These are phyloP conservation scores for Mollisia scopiformis DNA, from an alignment of 2,329 filamentous ascomycete species.

Conservation along the genomic window DNA sequence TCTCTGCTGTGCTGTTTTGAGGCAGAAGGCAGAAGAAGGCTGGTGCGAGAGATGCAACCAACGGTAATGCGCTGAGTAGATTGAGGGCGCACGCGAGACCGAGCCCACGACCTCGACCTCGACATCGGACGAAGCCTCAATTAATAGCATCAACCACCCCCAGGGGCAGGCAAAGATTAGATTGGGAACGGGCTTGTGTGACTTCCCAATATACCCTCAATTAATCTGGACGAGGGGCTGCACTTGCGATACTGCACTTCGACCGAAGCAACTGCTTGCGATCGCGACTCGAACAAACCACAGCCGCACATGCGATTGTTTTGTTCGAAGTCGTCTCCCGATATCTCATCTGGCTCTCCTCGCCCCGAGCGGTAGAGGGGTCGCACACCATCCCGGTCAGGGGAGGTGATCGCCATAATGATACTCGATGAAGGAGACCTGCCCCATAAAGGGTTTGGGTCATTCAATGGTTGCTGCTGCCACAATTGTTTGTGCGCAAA, in stretches of 20 bases:
- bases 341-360: not conserved
- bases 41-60: slow-evolving; percentile 6
- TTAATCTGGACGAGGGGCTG: not conserved
- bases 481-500: not conserved
- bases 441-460: slow-evolving; percentile 14
- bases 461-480: slow-evolving; percentile 6
- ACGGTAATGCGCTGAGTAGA: not conserved
- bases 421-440: not conserved
- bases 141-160: not conserved
- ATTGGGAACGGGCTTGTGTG: not conserved
- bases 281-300: not conserved
- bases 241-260: not conserved
- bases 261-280: too few species aligned
- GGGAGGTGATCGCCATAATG: not conserved
- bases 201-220: not conserved
- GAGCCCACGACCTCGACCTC: not conserved
- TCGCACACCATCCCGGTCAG: not conserved
- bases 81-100: not conserved
- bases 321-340: not conserved
- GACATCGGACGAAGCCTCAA: not conserved
- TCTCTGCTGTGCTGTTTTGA: not conserved
- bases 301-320: not conserved
- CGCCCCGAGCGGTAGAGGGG: not conserved
- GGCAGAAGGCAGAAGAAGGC: not conserved
- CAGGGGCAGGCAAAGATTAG: not conserved